Conservation (phyloP, 352 stramenopile genomes). For the Pythium coloratum region DNA sequence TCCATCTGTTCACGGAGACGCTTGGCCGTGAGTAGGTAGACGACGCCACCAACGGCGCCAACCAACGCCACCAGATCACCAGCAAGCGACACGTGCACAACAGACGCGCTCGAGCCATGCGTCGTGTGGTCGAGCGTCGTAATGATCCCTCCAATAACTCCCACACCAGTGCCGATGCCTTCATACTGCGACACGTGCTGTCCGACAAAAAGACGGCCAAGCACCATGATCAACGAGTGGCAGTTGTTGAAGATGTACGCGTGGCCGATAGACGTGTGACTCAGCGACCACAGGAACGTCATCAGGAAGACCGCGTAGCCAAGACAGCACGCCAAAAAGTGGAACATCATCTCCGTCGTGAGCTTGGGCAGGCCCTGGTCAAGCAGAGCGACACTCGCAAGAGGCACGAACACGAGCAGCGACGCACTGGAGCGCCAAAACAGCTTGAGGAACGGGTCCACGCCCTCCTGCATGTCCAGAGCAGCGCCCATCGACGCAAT, state of each 20-base stretch:
- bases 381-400: slow-evolving; percentile 51
- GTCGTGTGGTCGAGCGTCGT: slow-evolving; percentile 66
- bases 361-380: slow-evolving; percentile 59
- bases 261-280: slow-evolving; percentile 77
- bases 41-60: slow-evolving; percentile 64
- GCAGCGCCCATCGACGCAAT: slow-evolving; percentile 79
- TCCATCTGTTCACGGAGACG: slow-evolving; percentile 68
- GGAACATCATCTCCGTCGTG: slow-evolving; percentile 59
- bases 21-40: slow-evolving; percentile 79
- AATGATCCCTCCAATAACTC: slow-evolving; percentile 73
- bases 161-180: slow-evolving; percentile 69
- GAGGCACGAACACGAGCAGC: slow-evolving; percentile 65
- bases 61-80: slow-evolving; percentile 78
- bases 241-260: slow-evolving; percentile 90
- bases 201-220: slow-evolving; percentile 56
- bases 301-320: slow-evolving; percentile 78
- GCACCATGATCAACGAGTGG: slow-evolving; percentile 80
- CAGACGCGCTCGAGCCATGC: slow-evolving; percentile 9
- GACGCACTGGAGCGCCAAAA: slow-evolving; percentile 83
- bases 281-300: slow-evolving; percentile 79
- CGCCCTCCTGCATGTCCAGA: slow-evolving; percentile 65
- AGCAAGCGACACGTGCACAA: slow-evolving; percentile 50
- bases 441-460: slow-evolving; percentile 81
- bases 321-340: slow-evolving; percentile 65
- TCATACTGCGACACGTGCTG: slow-evolving; percentile 75